Percentiles rank a stretch among this genome's conserved stretches.
Evolutionary conservation across 192 early-diverging fungal genomes (phyloP).

Genomic region (Gonapodya prolifera): DNA sequence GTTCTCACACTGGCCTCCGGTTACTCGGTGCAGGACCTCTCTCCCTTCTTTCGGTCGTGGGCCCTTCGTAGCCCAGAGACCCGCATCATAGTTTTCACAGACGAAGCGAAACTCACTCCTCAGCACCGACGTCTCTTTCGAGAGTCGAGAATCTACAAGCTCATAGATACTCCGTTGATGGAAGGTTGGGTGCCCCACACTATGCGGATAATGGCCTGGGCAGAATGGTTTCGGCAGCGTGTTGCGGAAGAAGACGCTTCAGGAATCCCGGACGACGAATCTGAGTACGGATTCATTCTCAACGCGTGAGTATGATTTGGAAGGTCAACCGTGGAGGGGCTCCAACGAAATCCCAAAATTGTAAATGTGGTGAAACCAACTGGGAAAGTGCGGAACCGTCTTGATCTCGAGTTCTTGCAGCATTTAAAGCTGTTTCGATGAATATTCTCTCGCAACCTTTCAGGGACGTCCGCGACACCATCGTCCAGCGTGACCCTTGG

Average conservation of each 20-base stretch:
- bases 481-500: background rate
- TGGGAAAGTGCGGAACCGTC: background rate
- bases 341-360: background rate
- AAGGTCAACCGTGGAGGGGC: background rate
- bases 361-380: background rate
- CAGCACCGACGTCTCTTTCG: background rate
- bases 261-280: background rate
- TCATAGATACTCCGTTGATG: background rate
- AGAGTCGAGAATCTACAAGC: background rate
- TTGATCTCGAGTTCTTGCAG: background rate
- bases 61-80: background rate
- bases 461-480: background rate
- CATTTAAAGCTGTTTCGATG: background rate
- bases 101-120: background rate
- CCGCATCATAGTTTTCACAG: background rate
- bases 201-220: background rate
- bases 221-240: background rate
- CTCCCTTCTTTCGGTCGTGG: background rate
- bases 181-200: background rate
- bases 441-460: background rate
- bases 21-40: background rate
- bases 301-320: background rate
- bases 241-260: background rate
- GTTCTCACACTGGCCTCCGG: background rate
- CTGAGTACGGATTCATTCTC: background rate